phyloP scores from a whole-genome alignment of 306 rosid species.

The Vigna trinervia region DNA sequence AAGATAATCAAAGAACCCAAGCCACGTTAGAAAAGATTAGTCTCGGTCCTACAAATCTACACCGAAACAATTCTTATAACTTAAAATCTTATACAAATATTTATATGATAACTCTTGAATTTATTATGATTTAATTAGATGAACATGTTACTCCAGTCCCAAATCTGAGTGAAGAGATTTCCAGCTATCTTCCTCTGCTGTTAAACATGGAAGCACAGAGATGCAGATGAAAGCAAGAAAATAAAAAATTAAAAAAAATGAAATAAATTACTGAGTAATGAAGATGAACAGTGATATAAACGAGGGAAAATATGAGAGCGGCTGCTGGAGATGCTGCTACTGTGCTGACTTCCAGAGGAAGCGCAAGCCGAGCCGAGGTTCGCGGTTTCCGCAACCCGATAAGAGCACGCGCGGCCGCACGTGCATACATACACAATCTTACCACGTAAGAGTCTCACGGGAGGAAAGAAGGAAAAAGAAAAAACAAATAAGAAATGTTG shows the following conservation, averaged over 20 bases:
- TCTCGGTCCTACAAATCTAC: too few relatives aligned
- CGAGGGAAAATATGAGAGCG: slow-evolving; percentile 5
- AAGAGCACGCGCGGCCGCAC: slow-evolving; percentile 65
- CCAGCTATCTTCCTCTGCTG: slow-evolving; percentile 17
- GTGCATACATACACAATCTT: slow-evolving; percentile 53
- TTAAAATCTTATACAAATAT: too few relatives aligned
- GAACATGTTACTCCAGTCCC: neutral
- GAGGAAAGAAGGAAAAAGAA: neutral
- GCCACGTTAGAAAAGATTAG: too few relatives aligned
- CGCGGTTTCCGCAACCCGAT: slow-evolving; percentile 60
- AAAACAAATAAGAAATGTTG: neutral
- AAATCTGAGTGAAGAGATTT: slow-evolving; percentile 23
- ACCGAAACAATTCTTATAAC: too few relatives aligned
- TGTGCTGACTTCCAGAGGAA: slow-evolving; percentile 17
- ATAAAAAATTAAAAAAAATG: neutral
- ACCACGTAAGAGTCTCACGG: slow-evolving; percentile 38
- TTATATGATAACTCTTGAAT: too few relatives aligned
- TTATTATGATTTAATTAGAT: too few relatives aligned
- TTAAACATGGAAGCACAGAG: neutral
- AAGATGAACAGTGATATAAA: neutral
- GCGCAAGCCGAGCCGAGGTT: slow-evolving; percentile 72
- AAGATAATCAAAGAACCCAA: too few relatives aligned
- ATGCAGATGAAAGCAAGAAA: neutral
- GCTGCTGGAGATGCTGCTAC: neutral
- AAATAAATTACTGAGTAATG: neutral